Evolutionary conservation across 208 protist genomes (phyloP).

Genomic region (Phytomonas sp.): DNA sequence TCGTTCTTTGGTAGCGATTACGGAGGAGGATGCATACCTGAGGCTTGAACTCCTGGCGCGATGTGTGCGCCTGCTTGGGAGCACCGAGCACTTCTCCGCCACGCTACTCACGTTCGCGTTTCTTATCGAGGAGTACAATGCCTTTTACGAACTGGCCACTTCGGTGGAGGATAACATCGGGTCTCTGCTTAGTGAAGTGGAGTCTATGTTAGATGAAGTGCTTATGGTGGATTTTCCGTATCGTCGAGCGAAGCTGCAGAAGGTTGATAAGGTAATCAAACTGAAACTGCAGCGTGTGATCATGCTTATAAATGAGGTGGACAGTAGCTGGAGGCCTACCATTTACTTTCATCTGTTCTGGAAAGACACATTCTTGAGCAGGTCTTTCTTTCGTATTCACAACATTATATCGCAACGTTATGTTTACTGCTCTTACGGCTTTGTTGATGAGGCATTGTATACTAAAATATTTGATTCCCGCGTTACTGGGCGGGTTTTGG

Average conservation of each 20-base stretch:
- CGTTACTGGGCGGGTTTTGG: constrained; percentile 14
- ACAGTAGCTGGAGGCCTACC: constrained; percentile 69
- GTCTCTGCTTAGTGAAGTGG: constrained; percentile 41
- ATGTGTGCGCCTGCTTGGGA: constrained; percentile 62
- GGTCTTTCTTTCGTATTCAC: constrained; percentile 54
- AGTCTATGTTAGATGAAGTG: constrained; percentile 30
- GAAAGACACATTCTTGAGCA: constrained; percentile 64
- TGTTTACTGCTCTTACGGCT: constrained; percentile 55
- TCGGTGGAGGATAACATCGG: constrained; percentile 38
- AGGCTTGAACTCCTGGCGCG: constrained; percentile 53
- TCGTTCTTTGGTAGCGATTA: constrained; percentile 27
- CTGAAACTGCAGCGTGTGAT: constrained; percentile 50
- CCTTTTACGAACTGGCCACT: constrained; percentile 33
- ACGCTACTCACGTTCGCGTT: constrained; percentile 52
- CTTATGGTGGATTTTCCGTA: constrained; percentile 38
- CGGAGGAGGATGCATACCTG: constrained; percentile 46
- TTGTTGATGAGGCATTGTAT: constrained; percentile 72
- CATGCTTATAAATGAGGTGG: constrained; percentile 68
- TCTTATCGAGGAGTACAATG: constrained; percentile 59
- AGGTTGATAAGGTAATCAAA: constrained; percentile 38
- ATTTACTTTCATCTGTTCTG: constrained; percentile 58
- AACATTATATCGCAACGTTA: constrained; percentile 40
- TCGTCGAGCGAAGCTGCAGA: constrained; percentile 38
- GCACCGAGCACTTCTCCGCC: constrained; percentile 66
- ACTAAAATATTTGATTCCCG: constrained; percentile 32